phyloP scores from a whole-genome alignment of 2,329 filamentous ascomycete genomes.

The Xylariaceae sp. region DNA sequence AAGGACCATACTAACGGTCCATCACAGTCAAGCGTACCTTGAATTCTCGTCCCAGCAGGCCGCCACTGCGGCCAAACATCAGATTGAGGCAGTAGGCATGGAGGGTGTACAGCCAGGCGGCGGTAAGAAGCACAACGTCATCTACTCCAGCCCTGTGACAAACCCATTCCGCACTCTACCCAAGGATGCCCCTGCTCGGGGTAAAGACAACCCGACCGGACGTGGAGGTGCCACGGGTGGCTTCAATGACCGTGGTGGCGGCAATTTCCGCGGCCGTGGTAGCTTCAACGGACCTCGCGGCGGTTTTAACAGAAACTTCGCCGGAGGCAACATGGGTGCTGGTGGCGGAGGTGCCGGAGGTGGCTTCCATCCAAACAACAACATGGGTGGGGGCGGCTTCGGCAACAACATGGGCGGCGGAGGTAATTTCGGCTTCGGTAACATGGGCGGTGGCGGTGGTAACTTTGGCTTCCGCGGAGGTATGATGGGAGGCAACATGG shows the following conservation, averaged over 20 bases:
- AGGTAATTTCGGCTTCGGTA: conserved; percentile 30
- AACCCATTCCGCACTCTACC: conserved; percentile 91
- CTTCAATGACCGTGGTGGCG: conserved; percentile 41
- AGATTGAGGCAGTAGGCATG: conserved; percentile 58
- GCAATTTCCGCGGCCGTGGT: conserved; percentile 31
- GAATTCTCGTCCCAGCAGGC: conserved; percentile 81
- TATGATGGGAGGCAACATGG: conserved; percentile 33
- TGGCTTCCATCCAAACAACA: conserved; percentile 30
- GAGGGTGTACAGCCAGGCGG: conserved; percentile 50
- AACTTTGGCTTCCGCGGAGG: conserved; percentile 31
- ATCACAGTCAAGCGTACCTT: conserved; percentile 65
- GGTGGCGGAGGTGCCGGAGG: conserved; percentile 22
- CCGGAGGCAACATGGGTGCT: conserved; percentile 25
- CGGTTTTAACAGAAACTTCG: conserved; percentile 32
- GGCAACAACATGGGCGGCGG: conserved; percentile 27
- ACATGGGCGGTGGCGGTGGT: conserved; percentile 30
- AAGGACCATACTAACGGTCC: conserved; percentile 5
- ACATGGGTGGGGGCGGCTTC: conserved; percentile 28
- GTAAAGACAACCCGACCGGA: conserved; percentile 51
- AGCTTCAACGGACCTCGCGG: conserved; percentile 30
- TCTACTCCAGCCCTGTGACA: conserved; percentile 67
- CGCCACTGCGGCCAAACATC: conserved; percentile 76
- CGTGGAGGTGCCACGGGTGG: conserved; percentile 49
- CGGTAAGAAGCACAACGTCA: conserved; percentile 67
- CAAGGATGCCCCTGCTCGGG: conserved; percentile 74